phyloP scores from a whole-genome alignment of 2,329 filamentous ascomycete species.

The Fusarium sp. region DNA sequence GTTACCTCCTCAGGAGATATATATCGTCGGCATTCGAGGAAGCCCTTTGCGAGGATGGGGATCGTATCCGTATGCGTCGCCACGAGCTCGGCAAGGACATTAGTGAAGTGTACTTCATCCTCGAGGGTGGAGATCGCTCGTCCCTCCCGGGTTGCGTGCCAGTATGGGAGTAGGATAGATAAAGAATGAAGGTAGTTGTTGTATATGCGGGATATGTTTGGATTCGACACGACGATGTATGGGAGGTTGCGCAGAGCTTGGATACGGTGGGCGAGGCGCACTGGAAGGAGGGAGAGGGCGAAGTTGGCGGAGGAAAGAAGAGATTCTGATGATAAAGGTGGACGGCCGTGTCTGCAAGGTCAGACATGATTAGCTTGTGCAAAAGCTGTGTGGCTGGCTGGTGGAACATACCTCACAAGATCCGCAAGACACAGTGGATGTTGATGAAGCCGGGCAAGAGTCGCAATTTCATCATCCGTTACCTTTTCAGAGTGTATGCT shows the following conservation, averaged over 20 bases:
- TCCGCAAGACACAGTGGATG: constrained; percentile 88
- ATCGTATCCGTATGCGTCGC: constrained; percentile 96
- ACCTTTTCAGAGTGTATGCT: constrained; percentile 51
- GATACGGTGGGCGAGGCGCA: constrained; percentile 92
- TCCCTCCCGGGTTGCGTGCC: constrained; percentile 59
- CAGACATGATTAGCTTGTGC: not conserved
- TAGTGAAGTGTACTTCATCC: constrained; percentile 91
- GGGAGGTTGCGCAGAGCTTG: constrained; percentile 92
- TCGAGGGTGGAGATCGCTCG: constrained; percentile 70
- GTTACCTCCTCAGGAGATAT: constrained; percentile 87
- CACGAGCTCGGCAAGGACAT: constrained; percentile 94
- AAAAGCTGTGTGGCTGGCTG: not conserved
- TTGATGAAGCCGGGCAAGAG: constrained; percentile 80
- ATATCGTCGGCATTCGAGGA: constrained; percentile 92
- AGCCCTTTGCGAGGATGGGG: constrained; percentile 88
- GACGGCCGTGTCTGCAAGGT: constrained; percentile 73
- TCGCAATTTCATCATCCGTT: constrained; percentile 80
- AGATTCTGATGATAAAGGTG: constrained; percentile 82
- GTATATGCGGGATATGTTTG: constrained; percentile 93
- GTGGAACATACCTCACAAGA: constrained; percentile 76
- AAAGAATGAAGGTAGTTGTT: constrained; percentile 95
- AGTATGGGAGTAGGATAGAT: constrained; percentile 87
- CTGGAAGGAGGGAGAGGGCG: constrained; percentile 89
- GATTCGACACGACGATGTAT: constrained; percentile 98
- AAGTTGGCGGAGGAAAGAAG: constrained; percentile 94